These are phyloP conservation scores for Dacryopinax primogenitus DNA, from an alignment of 768 basidiomycete species.

Conservation along the genomic window DNA sequence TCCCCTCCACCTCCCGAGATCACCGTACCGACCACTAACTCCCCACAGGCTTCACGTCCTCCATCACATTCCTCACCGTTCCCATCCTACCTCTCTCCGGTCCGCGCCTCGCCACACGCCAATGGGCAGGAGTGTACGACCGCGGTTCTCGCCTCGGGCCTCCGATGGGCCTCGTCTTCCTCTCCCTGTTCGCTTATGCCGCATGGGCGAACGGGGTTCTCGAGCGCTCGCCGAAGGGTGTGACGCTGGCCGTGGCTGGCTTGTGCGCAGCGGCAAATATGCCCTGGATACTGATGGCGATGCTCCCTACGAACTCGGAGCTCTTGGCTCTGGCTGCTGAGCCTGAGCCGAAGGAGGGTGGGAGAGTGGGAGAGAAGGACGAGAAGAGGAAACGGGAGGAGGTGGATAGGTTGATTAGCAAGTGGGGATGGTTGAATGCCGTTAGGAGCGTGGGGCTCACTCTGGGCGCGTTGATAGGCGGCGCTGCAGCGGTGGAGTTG, in stretches of 20 bases:
- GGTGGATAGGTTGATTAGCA: not conserved
- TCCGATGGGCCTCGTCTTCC: not conserved
- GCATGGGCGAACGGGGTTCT: not conserved
- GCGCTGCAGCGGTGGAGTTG: not conserved
- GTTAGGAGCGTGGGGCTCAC: not conserved
- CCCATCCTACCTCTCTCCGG: not conserved
- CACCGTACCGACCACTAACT: not conserved
- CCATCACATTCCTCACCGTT: not conserved
- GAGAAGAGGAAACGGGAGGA: not conserved
- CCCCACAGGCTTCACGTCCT: not conserved
- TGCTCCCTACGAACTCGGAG: not conserved
- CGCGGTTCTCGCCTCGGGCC: not conserved
- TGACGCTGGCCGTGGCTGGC: not conserved
- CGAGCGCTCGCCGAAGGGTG: not conserved
- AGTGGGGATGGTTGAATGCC: not conserved
- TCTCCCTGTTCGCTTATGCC: not conserved
- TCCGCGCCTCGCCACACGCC: not conserved
- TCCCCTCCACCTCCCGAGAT: not conserved
- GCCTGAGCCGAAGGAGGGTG: not conserved
- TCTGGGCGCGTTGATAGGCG: not conserved
- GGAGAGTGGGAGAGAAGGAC: not conserved
- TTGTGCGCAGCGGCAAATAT: not conserved
- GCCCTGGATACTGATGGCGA: not conserved
- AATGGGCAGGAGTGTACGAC: not conserved
- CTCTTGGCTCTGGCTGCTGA: not conserved